These are phyloP conservation scores for Excoecaria agallocha DNA, from an alignment of 345 rosid species.

Conservation along the genomic window DNA sequence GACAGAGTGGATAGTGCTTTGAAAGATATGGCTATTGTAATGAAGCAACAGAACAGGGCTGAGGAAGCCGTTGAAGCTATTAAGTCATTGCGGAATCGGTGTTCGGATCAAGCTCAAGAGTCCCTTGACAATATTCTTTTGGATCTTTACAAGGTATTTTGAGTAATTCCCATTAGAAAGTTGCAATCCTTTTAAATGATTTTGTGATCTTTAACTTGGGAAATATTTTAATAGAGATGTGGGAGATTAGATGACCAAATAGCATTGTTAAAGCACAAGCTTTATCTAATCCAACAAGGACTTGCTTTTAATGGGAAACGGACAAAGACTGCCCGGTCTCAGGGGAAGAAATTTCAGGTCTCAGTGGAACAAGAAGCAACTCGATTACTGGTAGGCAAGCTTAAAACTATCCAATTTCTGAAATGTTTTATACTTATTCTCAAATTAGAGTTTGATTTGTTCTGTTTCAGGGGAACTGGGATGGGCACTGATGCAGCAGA, in stretches of 20 bases:
- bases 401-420: neutral
- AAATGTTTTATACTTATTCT: neutral
- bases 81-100: conserved; percentile 67
- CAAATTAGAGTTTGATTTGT: neutral
- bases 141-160: conserved; percentile 83
- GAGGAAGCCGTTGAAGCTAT: conserved; percentile 97
- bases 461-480: conserved; percentile 75
- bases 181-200: neutral
- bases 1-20: conserved; percentile 94
- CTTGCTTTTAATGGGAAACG: conserved; percentile 96
- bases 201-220: neutral
- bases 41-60: conserved; percentile 94
- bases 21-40: conserved; percentile 94
- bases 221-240: conserved; percentile 63
- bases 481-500: conserved; percentile 96
- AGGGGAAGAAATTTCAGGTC: conserved; percentile 94
- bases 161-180: neutral
- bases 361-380: conserved; percentile 99
- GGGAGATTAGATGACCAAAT: conserved; percentile 91
- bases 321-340: conserved; percentile 94
- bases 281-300: conserved; percentile 81
- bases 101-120: conserved; percentile 97
- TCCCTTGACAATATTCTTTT: conserved; percentile 86
- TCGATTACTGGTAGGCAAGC: conserved; percentile 57
- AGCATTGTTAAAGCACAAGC: conserved; percentile 65